A percentile compares a stretch with the other conserved stretches of the same genome.
Evolutionary conservation across 2,329 filamentous ascomycete species (phyloP).

Genomic region (Sphaerostilbella broomeana): DNA sequence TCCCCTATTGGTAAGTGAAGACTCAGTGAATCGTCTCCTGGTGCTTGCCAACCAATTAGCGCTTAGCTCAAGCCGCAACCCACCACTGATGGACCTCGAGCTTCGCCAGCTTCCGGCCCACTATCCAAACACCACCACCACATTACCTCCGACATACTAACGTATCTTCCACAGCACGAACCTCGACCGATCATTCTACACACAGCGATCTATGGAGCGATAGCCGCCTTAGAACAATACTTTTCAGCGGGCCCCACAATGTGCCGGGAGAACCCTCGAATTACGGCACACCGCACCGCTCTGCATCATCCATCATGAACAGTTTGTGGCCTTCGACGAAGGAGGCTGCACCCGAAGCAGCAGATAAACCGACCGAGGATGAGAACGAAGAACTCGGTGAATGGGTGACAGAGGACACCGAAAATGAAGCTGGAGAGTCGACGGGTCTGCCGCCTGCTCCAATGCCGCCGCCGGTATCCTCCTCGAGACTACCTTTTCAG

Average conservation of each 20-base stretch:
- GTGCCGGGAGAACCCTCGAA: constrained; percentile 14
- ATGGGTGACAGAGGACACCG: constrained; percentile 24
- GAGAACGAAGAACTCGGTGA: constrained; percentile 1
- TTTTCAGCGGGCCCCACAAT: constrained; percentile 14
- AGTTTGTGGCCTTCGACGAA: constrained; percentile 36
- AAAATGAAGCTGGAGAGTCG: constrained; percentile 29
- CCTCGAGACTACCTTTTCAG: constrained; percentile 11
- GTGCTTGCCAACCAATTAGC: too few species aligned
- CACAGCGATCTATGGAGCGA: too few species aligned
- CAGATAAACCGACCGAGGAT: constrained; percentile 21
- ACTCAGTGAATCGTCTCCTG: too few species aligned
- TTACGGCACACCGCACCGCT: constrained; percentile 9
- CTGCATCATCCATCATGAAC: constrained; percentile 34
- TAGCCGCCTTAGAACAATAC: neutral
- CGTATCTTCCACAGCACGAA: too few species aligned
- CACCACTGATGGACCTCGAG: too few species aligned
- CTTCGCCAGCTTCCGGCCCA: too few species aligned
- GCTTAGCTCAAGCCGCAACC: too few species aligned
- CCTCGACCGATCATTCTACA: neutral
- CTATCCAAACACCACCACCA: too few species aligned
- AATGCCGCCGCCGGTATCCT: constrained; percentile 23
- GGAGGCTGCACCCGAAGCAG: constrained; percentile 38
- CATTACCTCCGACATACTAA: too few species aligned
- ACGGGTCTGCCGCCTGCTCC: constrained; percentile 30
- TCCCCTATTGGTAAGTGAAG: too few species aligned